phyloP scores from a whole-genome alignment of 2,329 filamentous ascomycete genomes.

The Thielaviopsis populi region DNA sequence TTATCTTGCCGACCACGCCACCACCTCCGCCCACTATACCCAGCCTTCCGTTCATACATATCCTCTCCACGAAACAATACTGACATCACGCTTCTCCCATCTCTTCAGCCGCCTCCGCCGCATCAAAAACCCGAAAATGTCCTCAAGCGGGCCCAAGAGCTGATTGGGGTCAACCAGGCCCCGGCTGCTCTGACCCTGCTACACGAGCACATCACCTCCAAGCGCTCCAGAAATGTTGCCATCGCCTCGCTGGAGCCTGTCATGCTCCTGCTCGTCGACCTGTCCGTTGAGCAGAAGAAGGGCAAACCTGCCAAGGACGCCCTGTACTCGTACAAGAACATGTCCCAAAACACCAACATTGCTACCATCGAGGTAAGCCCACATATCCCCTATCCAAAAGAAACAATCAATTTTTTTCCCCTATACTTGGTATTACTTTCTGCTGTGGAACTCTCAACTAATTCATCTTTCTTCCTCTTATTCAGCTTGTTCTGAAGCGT shows the following conservation, averaged over 20 bases:
- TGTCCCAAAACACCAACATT: slow-evolving; percentile 96
- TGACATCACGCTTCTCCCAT: slow-evolving; percentile 13
- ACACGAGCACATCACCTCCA: slow-evolving; percentile 98
- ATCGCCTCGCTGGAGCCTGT: slow-evolving; percentile 94
- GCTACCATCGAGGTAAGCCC: slow-evolving; percentile 67
- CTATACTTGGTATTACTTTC: too few relatives aligned
- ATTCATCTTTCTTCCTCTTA: background rate
- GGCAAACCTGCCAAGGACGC: slow-evolving; percentile 98
- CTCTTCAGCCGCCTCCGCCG: slow-evolving; percentile 68
- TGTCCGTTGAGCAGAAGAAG: slow-evolving; percentile 94
- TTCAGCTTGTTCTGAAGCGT: slow-evolving; percentile 75
- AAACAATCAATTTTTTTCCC: too few relatives aligned
- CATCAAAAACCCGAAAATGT: slow-evolving; percentile 99
- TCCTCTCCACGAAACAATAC: background rate
- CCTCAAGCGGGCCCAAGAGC: slow-evolving; percentile 93
- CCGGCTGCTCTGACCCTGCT: slow-evolving; percentile 85
- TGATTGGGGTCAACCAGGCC: slow-evolving; percentile 92
- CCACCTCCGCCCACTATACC: background rate
- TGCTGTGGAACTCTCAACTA: too few relatives aligned
- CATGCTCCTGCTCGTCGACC: slow-evolving; percentile 93
- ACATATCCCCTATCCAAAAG: background rate
- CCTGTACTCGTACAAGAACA: slow-evolving; percentile 99
- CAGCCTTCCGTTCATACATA: background rate
- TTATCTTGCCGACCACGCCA: background rate
- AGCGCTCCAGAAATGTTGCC: slow-evolving; percentile 91